phyloP scores from a whole-genome alignment of 2,329 filamentous ascomycete genomes.

The Metarhizium brunneum region DNA sequence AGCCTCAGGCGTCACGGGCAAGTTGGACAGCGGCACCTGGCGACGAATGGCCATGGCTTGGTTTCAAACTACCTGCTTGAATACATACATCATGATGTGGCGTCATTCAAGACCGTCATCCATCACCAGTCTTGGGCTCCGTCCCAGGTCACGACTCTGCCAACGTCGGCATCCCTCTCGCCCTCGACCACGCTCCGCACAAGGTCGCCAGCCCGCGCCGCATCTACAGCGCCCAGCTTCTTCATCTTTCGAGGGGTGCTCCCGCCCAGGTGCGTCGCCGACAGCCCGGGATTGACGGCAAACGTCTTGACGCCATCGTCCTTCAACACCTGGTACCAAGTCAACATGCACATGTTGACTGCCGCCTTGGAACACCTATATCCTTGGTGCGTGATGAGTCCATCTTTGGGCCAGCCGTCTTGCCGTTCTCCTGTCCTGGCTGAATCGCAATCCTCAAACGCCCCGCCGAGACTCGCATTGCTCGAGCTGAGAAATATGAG shows the following conservation, averaged over 20 bases:
- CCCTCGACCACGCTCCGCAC: slow-evolving; percentile 32
- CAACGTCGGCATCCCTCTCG: slow-evolving; percentile 29
- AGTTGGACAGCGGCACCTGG: too few species aligned
- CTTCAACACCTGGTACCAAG: slow-evolving; percentile 34
- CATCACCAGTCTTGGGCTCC: slow-evolving; percentile 23
- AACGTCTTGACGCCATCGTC: slow-evolving; percentile 42
- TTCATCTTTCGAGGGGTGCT: slow-evolving; percentile 17
- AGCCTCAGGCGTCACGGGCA: too few species aligned
- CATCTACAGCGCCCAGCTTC: slow-evolving; percentile 24
- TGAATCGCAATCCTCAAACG: slow-evolving; percentile 16
- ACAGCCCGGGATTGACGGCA: slow-evolving; percentile 35
- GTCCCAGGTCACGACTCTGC: slow-evolving; percentile 23
- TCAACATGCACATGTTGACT: slow-evolving; percentile 24
- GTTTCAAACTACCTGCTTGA: too few species aligned
- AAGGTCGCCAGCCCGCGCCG: slow-evolving; percentile 26
- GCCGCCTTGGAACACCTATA: slow-evolving; percentile 18
- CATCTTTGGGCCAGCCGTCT: slow-evolving; percentile 41
- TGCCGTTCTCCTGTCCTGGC: slow-evolving; percentile 14
- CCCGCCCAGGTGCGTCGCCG: slow-evolving; percentile 36
- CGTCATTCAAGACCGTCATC: too few species aligned
- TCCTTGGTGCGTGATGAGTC: slow-evolving; percentile 25
- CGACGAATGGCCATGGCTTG: too few species aligned
- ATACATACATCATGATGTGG: too few species aligned
- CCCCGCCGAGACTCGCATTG: slow-evolving; percentile 27
- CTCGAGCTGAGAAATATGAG: slow-evolving; percentile 37